Base-by-base conservation (phyloP, 228 moss, liverwort and hornwort genomes). In the Sphagnum magellanicum region DNA sequence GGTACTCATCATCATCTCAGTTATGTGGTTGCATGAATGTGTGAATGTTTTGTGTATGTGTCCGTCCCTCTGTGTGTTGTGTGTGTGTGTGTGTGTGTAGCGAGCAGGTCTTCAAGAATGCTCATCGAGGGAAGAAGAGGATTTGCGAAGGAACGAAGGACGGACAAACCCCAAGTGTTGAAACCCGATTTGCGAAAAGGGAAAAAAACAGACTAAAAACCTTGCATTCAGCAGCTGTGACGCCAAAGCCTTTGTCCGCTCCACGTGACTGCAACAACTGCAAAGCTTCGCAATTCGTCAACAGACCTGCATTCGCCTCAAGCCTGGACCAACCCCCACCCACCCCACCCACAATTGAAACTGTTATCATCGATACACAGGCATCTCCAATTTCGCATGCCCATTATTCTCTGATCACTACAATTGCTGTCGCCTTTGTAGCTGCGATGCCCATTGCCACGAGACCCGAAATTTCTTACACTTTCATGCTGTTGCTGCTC, bases 251-350 rank as follows among this genome's bases (percentile, higher is more conserved):
- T 65, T 74, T 90, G 73, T 85, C 91, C 61, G 97, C 93, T 73
- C 97, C 97, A 32, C 93, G 93, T 14, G 79, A 81, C 61, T 81
- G 88, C 71, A 93, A 73, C 70, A 97, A 74, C 61, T 84, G 88
- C 84, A 81, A 73, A 11, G 87, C 84, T 77, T 93, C 97, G 66
- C 93, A 93, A 66, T 93, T 97, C 5, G 93, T 84, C 75, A 97
- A 71, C 74, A 97, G 65, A 68, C 97, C 93, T 10, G 87, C 91
- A 65, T 83, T 93, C 7, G 81, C 85, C 53, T 89, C 86, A 65
- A 86, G 73, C 66, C 87, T 87, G 73, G 16, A 68, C 70, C 50
- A 69, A 0, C 68, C 68, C 59, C 60, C 68, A 59, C 4, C 32
- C 13, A 16, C 13, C 9, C 61, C 4, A 6, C 61, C 16, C 8